Conservation (phyloP, 2,329 filamentous ascomycete genomes). For the Cadophora malorum region DNA sequence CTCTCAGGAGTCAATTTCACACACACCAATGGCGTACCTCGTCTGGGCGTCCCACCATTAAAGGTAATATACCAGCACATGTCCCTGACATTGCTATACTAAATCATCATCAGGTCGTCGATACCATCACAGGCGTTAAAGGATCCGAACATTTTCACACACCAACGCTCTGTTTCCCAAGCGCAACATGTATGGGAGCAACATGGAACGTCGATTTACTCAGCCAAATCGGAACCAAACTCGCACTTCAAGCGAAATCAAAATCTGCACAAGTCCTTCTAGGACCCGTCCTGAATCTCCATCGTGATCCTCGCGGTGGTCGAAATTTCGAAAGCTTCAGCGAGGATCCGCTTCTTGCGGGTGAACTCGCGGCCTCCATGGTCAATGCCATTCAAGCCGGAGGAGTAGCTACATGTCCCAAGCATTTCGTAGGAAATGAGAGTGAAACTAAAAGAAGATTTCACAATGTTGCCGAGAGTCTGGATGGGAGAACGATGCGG, state of each 20-base stretch:
- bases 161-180: slow-evolving; percentile 40
- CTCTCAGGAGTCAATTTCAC: slow-evolving; percentile 10
- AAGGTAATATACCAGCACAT: not conserved
- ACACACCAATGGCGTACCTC: slow-evolving; percentile 6
- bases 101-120: slow-evolving; percentile 6
- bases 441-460: slow-evolving; percentile 47
- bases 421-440: slow-evolving; percentile 54
- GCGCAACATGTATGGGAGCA: slow-evolving; percentile 42
- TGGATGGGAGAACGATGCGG: slow-evolving; percentile 48
- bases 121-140: slow-evolving; percentile 31
- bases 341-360: slow-evolving; percentile 54
- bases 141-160: slow-evolving; percentile 21
- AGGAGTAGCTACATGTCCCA: slow-evolving; percentile 51
- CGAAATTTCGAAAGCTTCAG: slow-evolving; percentile 56
- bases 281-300: slow-evolving; percentile 60
- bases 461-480: slow-evolving; percentile 46
- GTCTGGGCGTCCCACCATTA: slow-evolving; percentile 15
- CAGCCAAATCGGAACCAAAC: slow-evolving; percentile 38
- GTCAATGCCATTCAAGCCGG: slow-evolving; percentile 51
- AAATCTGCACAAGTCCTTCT: slow-evolving; percentile 76
- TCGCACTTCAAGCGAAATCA: slow-evolving; percentile 56
- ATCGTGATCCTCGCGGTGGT: slow-evolving; percentile 49
- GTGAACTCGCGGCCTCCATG: slow-evolving; percentile 49
- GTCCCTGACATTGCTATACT: not conserved
- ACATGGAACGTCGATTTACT: slow-evolving; percentile 43